Evolutionary conservation across 2,329 filamentous ascomycete species (phyloP).

Genomic region (Hypocrella siamensis): DNA sequence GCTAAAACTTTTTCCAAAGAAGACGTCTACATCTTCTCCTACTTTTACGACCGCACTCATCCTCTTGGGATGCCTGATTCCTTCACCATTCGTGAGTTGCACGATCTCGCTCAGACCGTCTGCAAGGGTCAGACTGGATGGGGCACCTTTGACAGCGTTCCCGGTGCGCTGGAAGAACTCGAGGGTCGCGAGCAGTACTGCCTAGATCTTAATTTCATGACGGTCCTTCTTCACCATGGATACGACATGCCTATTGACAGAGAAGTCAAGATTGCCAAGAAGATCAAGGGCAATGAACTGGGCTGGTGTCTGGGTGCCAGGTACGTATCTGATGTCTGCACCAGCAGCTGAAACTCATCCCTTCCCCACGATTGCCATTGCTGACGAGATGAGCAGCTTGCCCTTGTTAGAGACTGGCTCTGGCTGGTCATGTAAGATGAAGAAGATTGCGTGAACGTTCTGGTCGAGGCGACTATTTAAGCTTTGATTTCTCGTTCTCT

Average conservation of each 20-base stretch:
- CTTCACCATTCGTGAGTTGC: slow-evolving; percentile 81
- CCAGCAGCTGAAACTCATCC: too few relatives aligned
- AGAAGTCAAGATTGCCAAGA: slow-evolving; percentile 96
- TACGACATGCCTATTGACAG: slow-evolving; percentile 97
- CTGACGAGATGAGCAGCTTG: slow-evolving; percentile 39
- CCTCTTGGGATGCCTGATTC: slow-evolving; percentile 96
- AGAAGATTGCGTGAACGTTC: slow-evolving; percentile 46
- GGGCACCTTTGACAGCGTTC: slow-evolving; percentile 65
- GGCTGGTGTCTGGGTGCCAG: slow-evolving; percentile 97
- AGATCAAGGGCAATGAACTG: slow-evolving; percentile 91
- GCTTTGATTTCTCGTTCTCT: background rate
- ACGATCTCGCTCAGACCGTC: slow-evolving; percentile 70
- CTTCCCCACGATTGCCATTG: too few relatives aligned
- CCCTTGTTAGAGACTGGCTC: slow-evolving; percentile 68
- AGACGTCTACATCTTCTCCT: slow-evolving; percentile 92
- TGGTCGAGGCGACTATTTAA: background rate
- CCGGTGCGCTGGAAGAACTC: slow-evolving; percentile 67
- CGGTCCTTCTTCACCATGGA: slow-evolving; percentile 79
- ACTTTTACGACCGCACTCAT: slow-evolving; percentile 91
- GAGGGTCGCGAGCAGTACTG: slow-evolving; percentile 76
- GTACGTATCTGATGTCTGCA: too few relatives aligned
- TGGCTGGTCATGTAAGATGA: slow-evolving; percentile 81
- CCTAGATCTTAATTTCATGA: slow-evolving; percentile 92
- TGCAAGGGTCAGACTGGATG: slow-evolving; percentile 65
- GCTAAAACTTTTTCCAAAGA: slow-evolving; percentile 83